A percentile compares a stretch with the other conserved stretches of the same genome.
phyloP scores from a whole-genome alignment of 768 basidiomycete genomes.

The Lactarius evosmus region DNA sequence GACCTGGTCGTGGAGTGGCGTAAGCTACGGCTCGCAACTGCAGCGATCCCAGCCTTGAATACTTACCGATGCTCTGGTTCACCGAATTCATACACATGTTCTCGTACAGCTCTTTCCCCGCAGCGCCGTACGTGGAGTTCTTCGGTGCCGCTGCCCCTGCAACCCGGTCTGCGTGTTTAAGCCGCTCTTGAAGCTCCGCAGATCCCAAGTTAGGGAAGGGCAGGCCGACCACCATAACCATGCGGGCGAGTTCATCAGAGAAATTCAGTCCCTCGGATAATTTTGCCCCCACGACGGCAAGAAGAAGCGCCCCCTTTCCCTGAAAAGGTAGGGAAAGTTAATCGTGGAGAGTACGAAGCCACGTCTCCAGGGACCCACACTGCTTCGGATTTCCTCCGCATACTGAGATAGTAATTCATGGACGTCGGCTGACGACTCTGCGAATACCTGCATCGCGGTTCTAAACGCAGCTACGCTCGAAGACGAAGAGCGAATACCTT shows the following conservation, averaged over 20 bases:
- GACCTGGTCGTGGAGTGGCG: conserved; percentile 47
- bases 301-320: conserved; percentile 67
- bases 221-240: conserved; percentile 82
- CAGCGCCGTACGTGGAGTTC: conserved; percentile 24
- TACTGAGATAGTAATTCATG: conserved; percentile 18
- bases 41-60: neutral
- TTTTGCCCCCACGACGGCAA: conserved; percentile 96
- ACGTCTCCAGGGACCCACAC: neutral
- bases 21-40: neutral
- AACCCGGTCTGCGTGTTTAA: conserved; percentile 77
- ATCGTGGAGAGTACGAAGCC: neutral
- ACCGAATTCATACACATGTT: conserved; percentile 93
- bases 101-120: conserved; percentile 82
- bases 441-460: conserved; percentile 15
- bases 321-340: neutral
- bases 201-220: conserved; percentile 94
- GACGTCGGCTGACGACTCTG: conserved; percentile 23
- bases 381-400: conserved; percentile 18
- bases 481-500: conserved; percentile 46
- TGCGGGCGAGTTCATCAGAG: conserved; percentile 57
- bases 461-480: neutral
- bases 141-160: conserved; percentile 53
- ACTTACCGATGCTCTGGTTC: conserved; percentile 92
- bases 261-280: conserved; percentile 87
- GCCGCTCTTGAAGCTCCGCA: conserved; percentile 83